Evolutionary conservation across 768 basidiomycete genomes (phyloP).

Genomic region (Trichaptum fuscoviolaceum): DNA sequence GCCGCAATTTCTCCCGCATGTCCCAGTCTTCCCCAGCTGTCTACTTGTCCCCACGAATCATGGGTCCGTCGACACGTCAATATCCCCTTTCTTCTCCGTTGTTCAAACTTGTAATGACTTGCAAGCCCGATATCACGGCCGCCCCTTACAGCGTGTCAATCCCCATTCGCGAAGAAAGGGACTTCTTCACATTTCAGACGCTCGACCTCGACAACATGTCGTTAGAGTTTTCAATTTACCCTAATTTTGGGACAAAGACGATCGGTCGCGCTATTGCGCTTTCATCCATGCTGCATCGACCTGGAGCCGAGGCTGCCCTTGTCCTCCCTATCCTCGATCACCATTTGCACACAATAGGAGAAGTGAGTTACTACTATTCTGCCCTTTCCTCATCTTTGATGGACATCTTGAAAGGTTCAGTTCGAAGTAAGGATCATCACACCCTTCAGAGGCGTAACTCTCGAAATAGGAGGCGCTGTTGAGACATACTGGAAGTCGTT

Average conservation of each 20-base stretch:
- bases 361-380: conserved; percentile 43
- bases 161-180: conserved; percentile 65
- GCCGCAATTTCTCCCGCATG: conserved; percentile 47
- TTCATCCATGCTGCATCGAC: conserved; percentile 63
- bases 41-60: conserved; percentile 68
- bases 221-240: conserved; percentile 92
- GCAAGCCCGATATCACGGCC: conserved; percentile 74
- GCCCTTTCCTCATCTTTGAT: background rate
- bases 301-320: conserved; percentile 30
- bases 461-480: conserved; percentile 90
- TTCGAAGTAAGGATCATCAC: conserved; percentile 85
- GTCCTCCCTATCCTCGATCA: conserved; percentile 83
- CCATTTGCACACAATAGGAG: conserved; percentile 89
- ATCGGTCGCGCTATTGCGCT: conserved; percentile 90
- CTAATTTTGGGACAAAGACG: conserved; percentile 95
- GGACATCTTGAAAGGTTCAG: conserved; percentile 50
- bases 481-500: conserved; percentile 99
- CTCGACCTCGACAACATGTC: conserved; percentile 65
- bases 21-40: conserved; percentile 44
- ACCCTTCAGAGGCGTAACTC: conserved; percentile 86
- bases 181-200: conserved; percentile 85
- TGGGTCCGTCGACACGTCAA: conserved; percentile 63
- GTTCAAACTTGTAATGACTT: conserved; percentile 93
- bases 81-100: conserved; percentile 71
- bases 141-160: conserved; percentile 89